These are phyloP conservation scores for Passiflora organensis DNA, from an alignment of 345 rosid genomes.

Conservation along the genomic window DNA sequence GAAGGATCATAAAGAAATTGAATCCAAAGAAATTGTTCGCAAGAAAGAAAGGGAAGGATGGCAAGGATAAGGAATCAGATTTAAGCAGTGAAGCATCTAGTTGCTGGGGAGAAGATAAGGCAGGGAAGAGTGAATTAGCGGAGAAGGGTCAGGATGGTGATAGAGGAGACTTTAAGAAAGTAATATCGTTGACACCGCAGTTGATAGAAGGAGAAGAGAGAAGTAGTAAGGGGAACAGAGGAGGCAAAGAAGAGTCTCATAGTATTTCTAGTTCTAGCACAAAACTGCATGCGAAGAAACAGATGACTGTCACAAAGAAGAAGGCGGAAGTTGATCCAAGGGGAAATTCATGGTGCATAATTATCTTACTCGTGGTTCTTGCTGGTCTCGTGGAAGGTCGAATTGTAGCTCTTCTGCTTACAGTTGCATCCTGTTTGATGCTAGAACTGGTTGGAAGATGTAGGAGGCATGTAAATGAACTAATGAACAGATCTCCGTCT, in stretches of 20 bases:
- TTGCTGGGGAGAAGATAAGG: slow-evolving; percentile 6
- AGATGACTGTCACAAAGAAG: neutral
- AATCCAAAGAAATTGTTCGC: no score
- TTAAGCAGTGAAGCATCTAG: slow-evolving; percentile 2
- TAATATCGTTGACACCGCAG: neutral
- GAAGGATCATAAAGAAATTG: slow-evolving; percentile 50
- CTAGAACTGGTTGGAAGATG: slow-evolving; percentile 13
- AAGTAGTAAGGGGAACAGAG: slow-evolving; percentile 11
- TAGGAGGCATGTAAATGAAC: no score
- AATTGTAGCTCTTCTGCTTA: slow-evolving; percentile 43
- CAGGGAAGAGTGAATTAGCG: neutral
- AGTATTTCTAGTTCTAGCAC: neutral
- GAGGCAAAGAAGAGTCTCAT: slow-evolving; percentile 6
- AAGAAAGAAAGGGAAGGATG: slow-evolving; percentile 30
- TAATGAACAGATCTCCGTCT: no score
- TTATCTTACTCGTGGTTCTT: slow-evolving; percentile 45
- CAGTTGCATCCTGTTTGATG: slow-evolving; percentile 41
- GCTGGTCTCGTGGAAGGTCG: slow-evolving; percentile 61
- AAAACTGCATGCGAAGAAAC: neutral
- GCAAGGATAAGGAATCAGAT: slow-evolving; percentile 18
- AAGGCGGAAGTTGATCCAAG: slow-evolving; percentile 2
- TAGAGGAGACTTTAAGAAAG: neutral
- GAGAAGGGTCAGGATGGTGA: slow-evolving; percentile 7
- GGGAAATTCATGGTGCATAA: slow-evolving; percentile 28
- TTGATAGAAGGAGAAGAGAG: slow-evolving; percentile 15